Base-by-base conservation (phyloP, 345 rosid genomes). In the Dimocarpus longan region DNA sequence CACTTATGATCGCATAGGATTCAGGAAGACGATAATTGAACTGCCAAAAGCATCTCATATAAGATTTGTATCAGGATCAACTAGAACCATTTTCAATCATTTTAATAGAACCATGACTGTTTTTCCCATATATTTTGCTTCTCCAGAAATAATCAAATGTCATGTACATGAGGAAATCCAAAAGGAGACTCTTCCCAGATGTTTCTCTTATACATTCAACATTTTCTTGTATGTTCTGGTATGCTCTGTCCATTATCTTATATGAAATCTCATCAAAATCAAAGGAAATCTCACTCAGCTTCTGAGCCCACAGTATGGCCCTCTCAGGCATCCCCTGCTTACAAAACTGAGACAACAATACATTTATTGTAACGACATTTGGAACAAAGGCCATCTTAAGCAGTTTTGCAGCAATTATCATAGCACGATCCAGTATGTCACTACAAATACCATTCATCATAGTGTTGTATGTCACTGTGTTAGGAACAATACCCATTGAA, bases 351-450 rank as follows among this genome's bases (percentile, higher is more conserved):
- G 97, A 86, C 78, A 93, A 64, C 52, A 93, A 78, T 19, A 84
- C 76, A 71, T 93, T 93, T 68, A 76, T 75, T 0, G 97, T 93
- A 26, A 85, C 77, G 52, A 87, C 84, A 72, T 93, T 86, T 42
- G 97, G 95, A 78, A 86, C 74, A 79, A 91, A 91, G 73, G 90
- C 90, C 90, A 90, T 86, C 90, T 93, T 93, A 54, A 93, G 86
- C 88, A 93, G 83, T 75, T 90, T 93, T 62, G 92, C 97, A 78
- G 90, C 80, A 46, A 93, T 70, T 70, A 91, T 80, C 85, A 87
- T 80, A 16, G 93, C 95, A 63, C 86, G 88, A 56, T 93, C 89
- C 79, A 87, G 78, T 19, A 86, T 75, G 84, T 86, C 93, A 70
- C 73, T 82, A 81, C 92, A 91, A 57, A 83, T 77, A 68, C 85